Percentiles rank a stretch among this genome's conserved stretches.
Evolutionary conservation across 768 basidiomycete species (phyloP).

Genomic region (Termitomyces sp.): DNA sequence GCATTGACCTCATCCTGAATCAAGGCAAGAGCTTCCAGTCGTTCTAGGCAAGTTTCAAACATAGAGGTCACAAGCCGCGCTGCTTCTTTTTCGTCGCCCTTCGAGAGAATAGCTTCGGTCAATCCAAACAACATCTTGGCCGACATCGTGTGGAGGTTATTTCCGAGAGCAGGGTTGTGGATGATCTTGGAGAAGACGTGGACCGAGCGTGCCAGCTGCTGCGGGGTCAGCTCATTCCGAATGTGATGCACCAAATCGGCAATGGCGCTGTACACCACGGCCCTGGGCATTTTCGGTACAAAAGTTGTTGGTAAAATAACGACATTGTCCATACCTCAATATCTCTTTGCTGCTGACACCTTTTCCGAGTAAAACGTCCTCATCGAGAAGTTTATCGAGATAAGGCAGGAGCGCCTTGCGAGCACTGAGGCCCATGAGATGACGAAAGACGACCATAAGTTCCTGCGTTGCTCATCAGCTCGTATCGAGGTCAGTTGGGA

Average conservation of each 20-base stretch:
- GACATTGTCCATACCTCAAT: slow-evolving; percentile 44
- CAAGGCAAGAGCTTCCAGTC: slow-evolving; percentile 73
- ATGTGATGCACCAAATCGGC: slow-evolving; percentile 94
- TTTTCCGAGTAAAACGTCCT: slow-evolving; percentile 81
- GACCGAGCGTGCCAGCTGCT: slow-evolving; percentile 73
- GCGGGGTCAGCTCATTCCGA: slow-evolving; percentile 69
- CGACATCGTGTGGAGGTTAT: slow-evolving; percentile 81
- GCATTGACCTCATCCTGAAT: slow-evolving; percentile 51
- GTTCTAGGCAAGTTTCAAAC: slow-evolving; percentile 79
- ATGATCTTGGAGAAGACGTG: slow-evolving; percentile 83
- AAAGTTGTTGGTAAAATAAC: background rate
- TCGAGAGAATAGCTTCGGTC: slow-evolving; percentile 73
- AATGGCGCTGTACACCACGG: slow-evolving; percentile 79
- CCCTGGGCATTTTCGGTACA: slow-evolving; percentile 33
- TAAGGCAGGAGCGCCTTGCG: slow-evolving; percentile 74
- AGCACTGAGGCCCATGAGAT: slow-evolving; percentile 76
- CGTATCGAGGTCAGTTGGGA: background rate
- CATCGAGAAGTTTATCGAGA: slow-evolving; percentile 87
- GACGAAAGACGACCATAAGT: slow-evolving; percentile 86
- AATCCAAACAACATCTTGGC: slow-evolving; percentile 91
- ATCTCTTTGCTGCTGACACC: slow-evolving; percentile 83
- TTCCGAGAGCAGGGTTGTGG: slow-evolving; percentile 80
- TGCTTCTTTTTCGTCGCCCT: slow-evolving; percentile 67
- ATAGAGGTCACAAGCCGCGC: slow-evolving; percentile 66
- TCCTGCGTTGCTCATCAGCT: slow-evolving; percentile 47